Percentiles rank a stretch among this genome's conserved stretches.
phyloP scores from a whole-genome alignment of 2,329 filamentous ascomycete genomes.

The Aspergillus amoenus region DNA sequence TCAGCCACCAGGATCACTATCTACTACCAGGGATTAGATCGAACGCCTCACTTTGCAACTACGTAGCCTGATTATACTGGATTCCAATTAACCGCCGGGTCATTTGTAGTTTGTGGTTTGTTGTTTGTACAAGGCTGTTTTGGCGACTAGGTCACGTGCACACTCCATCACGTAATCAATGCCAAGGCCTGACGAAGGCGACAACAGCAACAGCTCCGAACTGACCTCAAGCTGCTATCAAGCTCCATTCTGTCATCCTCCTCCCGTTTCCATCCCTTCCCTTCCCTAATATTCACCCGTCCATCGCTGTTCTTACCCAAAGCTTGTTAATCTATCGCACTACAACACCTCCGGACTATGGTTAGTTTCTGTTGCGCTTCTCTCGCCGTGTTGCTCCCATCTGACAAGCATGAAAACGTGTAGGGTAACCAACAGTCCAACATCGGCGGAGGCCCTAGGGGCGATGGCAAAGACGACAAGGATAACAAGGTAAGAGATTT shows the following conservation, averaged over 20 bases:
- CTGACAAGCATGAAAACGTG: constrained; percentile 24
- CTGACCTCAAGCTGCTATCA: constrained; percentile 17
- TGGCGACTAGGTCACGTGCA: not conserved
- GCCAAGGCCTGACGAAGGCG: constrained; percentile 19
- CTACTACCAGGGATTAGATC: not conserved
- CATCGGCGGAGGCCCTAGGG: constrained; percentile 70
- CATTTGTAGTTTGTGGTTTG: not conserved
- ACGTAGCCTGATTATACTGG: not conserved
- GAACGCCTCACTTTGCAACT: not conserved
- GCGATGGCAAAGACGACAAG: constrained; percentile 78
- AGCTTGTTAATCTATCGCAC: not conserved
- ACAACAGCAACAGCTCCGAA: constrained; percentile 22
- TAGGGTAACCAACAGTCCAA: constrained; percentile 68
- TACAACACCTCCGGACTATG: constrained; percentile 30
- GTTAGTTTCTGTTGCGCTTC: constrained; percentile 24
- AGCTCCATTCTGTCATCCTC: constrained; percentile 10
- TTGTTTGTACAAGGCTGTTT: not conserved
- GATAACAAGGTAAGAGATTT: constrained; percentile 76
- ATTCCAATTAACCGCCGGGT: not conserved
- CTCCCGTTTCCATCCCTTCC: constrained; percentile 17
- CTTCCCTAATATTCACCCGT: not conserved
- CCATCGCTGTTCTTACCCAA: too few relatives aligned
- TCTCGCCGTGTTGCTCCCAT: constrained; percentile 10
- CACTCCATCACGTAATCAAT: constrained; percentile 4
- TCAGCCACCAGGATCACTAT: not conserved